Evolutionary conservation across 2,329 filamentous ascomycete species (phyloP), one percentile per base, ranked within the genome.

Genomic region (Grosmannia huntii): DNA sequence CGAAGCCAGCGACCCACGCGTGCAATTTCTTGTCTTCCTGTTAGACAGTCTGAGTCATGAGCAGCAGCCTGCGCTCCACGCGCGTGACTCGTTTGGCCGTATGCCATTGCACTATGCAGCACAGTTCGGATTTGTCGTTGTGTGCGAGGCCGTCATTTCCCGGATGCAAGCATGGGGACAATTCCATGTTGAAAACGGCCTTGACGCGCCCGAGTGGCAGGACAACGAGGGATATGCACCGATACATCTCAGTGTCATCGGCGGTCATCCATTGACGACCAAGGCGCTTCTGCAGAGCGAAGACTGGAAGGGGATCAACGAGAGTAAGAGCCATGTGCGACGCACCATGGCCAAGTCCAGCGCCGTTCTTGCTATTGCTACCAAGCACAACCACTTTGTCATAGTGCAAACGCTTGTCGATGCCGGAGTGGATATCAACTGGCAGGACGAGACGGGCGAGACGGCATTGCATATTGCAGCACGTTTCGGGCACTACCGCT

Each of bases 381-480:
- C 89, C 5, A 95, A 94, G 71, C 84, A 88, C 48, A 92, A 96
- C 67, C 95, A 89, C 67, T 81, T 85, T 57, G 78, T 81, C 56
- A 96, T 97, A 61, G 90, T 97, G 38, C 81, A 86, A 66, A 82
- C 96, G 67, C 77, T 99, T 12, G 90, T 97, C 2, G 84, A 95
- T 63, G 90, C 91, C 2, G 90, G 89, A 1, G 87, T 96, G 5
- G 87, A 97, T 66, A 85, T 97, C 66, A 96, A 99, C 68, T 95
- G 91, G 76, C 89, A 89, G 66, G 90, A 97, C 68, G 84, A 88
- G 62, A 85, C 86, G 57, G 91, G 91, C 19, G 94, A 99, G 72
- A 95, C 91, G 11, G 90, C 92, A 3, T 74, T 99, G 46, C 94
- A 97, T 69, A 80, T 96, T 65, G 94, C 94, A 54, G 91, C 94